Percentiles rank a stretch among this genome's conserved stretches.
Evolutionary conservation across 2,329 filamentous ascomycete species (phyloP).

Genomic region (Aspergillus spinulosporus): DNA sequence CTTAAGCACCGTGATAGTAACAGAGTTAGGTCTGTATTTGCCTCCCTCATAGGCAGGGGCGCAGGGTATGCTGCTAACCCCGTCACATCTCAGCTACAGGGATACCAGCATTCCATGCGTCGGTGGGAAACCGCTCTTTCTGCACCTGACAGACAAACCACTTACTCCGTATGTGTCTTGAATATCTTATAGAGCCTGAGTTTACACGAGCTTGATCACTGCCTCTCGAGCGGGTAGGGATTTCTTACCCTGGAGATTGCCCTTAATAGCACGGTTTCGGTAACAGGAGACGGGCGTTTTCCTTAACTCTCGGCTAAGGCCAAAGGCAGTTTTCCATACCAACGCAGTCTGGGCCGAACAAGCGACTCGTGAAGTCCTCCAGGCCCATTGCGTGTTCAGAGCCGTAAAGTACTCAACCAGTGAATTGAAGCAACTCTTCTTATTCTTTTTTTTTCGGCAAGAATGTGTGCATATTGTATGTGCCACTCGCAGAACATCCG

Average conservation of each 20-base stretch:
- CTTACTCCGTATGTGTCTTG: too few relatives aligned
- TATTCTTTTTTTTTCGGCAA: not conserved
- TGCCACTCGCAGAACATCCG: not conserved
- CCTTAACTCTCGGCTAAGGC: not conserved
- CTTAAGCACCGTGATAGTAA: too few relatives aligned
- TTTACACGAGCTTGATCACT: too few relatives aligned
- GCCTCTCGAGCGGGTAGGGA: not conserved
- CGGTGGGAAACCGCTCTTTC: not conserved
- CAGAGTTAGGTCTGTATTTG: too few relatives aligned
- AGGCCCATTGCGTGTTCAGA: too few relatives aligned
- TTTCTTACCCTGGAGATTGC: not conserved
- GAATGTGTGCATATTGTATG: not conserved
- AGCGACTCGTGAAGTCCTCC: too few relatives aligned
- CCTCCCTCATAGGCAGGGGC: not conserved
- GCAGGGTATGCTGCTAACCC: too few relatives aligned
- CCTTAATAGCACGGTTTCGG: too few relatives aligned
- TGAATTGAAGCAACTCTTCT: not conserved
- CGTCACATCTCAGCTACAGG: too few relatives aligned
- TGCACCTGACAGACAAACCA: not conserved
- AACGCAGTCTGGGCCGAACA: not conserved
- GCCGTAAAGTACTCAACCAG: too few relatives aligned
- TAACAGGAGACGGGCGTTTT: not conserved
- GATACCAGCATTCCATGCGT: not conserved
- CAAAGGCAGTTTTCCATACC: not conserved
- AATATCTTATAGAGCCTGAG: too few relatives aligned